These are phyloP conservation scores for Nitzschia putrida DNA, from an alignment of 108 stramenopile genomes.

Conservation along the genomic window DNA sequence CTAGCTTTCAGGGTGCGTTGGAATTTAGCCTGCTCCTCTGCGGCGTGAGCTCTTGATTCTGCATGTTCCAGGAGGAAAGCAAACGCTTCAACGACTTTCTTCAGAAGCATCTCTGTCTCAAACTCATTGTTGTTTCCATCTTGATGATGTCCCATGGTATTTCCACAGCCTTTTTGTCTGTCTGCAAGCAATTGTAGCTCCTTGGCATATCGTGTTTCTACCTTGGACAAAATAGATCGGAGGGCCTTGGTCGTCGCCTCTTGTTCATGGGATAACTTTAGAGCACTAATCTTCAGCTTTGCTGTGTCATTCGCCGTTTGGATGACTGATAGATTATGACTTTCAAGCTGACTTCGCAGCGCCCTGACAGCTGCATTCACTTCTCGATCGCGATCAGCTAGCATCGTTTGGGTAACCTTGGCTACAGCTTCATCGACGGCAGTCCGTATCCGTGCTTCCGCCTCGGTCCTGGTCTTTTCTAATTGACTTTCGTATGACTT, in stretches of 20 bases:
- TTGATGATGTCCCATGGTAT: constrained; percentile 1
- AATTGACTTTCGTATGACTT: constrained; percentile 33
- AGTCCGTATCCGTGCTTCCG: background rate
- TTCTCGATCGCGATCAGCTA: constrained; percentile 12
- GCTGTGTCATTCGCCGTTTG: background rate
- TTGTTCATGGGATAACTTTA: background rate
- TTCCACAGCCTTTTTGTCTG: background rate
- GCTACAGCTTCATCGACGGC: constrained; percentile 19
- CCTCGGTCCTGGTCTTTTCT: constrained; percentile 17
- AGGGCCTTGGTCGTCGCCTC: constrained; percentile 13
- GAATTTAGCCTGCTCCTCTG: background rate
- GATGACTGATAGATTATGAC: background rate
- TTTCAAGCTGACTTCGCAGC: background rate
- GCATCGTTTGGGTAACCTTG: background rate
- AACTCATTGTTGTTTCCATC: background rate
- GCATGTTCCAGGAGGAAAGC: constrained; percentile 23
- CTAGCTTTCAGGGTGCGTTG: constrained; percentile 9
- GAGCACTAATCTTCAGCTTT: background rate
- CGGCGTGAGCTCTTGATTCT: background rate
- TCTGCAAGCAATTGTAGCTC: constrained; percentile 11
- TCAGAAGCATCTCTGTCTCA: constrained; percentile 10
- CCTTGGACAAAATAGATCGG: constrained; percentile 12
- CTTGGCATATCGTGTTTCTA: constrained; percentile 17
- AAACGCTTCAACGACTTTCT: constrained; percentile 25
- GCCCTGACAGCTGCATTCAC: background rate